Base-by-base conservation (phyloP, 768 basidiomycete genomes). In the Boletus coccyginus region DNA sequence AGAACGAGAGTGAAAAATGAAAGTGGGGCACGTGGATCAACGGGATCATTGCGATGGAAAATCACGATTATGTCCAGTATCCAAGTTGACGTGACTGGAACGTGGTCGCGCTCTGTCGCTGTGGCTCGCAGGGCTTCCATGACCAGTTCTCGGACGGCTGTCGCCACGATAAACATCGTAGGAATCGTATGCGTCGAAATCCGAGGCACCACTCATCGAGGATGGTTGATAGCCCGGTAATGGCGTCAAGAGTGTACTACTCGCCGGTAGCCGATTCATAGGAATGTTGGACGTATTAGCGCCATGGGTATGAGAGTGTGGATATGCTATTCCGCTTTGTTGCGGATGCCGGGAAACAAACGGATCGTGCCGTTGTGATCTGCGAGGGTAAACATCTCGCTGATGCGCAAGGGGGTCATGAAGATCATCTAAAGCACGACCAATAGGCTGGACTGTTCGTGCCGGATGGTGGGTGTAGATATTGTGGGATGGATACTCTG, bases 201-300 rank as follows among this genome's bases (percentile, higher is more conserved):
- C 46, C 9, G 59, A 29, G 31, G 32, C 35, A 52, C 62, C 54
- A 38, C 59, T 52, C 53, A 77, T 59, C n/a, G 79, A 68, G 31
- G 77, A 61, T 9, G 74, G 64, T 57, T 80, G 78, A 62, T 85
- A 87, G 21, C 84, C 81, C 5, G 83, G 77, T 19, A 88, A 75
- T n/a, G 88, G 86, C 33, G 87, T 89, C 58, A 90, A 74, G 52
- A 90, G 76, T 27, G 85, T 88, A 70, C 84, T 88, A 63, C 84
- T 81, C 32, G 82, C 73, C 17, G 85, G 82, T 31, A 89, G 75
- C 42, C 84, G 78, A 59, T 66, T 73, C 52, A 73, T 58, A 29
- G 57, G 53, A 10, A 67, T 36, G 46, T 49, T 52, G 44, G 62
- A 54, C 27, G 56, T n/a, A 53, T 62, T 59, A 54, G 55, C 48